Conservation (phyloP, 257 asterid species). For the Solanum tarijense region DNA sequence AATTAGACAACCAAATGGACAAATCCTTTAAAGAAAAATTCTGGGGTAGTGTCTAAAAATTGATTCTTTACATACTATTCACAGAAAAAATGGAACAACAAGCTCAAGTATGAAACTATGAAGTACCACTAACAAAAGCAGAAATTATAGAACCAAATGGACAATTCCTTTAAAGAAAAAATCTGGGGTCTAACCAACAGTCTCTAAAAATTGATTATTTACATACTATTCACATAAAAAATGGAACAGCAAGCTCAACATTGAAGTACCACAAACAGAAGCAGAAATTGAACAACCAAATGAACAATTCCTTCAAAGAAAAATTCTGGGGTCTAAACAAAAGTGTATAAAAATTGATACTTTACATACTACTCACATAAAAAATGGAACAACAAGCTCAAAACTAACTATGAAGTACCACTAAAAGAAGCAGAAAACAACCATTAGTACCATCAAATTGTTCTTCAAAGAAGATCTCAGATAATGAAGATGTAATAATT, state of each 20-base stretch:
- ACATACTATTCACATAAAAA: not conserved
- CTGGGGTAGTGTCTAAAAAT: not conserved
- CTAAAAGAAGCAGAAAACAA: not conserved
- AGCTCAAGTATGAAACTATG: not conserved
- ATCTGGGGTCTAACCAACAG: not conserved
- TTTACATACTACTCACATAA: not conserved
- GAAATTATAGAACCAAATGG: not conserved
- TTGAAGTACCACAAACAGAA: not conserved
- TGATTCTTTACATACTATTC: not conserved
- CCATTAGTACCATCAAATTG: constrained; percentile 59
- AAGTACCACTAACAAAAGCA: not conserved
- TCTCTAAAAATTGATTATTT: not conserved
- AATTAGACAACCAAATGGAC: not conserved
- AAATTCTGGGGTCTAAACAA: not conserved
- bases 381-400: not conserved
- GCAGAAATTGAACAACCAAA: not conserved
- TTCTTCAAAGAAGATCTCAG: constrained; percentile 85
- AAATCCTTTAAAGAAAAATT: not conserved
- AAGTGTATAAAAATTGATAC: not conserved
- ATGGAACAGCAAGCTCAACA: not conserved
- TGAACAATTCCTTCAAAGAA: not conserved
- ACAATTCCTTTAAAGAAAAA: not conserved
- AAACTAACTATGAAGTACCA: not conserved
- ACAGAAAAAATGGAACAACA: not conserved
- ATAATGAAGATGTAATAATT: constrained; percentile 24